Base-by-base conservation (phyloP, 2,329 filamentous ascomycete genomes). In the Trichoderma brevicompactum region DNA sequence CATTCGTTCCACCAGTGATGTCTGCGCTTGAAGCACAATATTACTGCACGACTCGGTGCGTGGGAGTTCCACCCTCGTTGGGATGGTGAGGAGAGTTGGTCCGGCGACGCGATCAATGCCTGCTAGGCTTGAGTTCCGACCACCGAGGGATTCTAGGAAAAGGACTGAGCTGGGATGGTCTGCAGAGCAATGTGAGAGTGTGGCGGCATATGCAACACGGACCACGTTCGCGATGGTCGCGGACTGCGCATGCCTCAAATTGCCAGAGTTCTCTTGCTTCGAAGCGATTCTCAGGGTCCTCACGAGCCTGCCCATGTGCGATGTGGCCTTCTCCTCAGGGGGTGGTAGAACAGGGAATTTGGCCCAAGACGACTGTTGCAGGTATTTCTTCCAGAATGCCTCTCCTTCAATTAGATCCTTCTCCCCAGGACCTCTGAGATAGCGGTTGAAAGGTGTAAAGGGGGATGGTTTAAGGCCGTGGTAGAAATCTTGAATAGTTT, bases 71-170 rank as follows among this genome's bases (percentile, higher is more conserved):
- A 62, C 5, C 9, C 36, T 19, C 17, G 52, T 58, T 2, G 61
- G 61, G 9, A 64, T 19, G 7, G 61, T 64, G 15, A 46, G 36
- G 28, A 64, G 41, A 7, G 61, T 64, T 9, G 61, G 61, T 5
- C 61, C 61, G 2, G 43, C 52, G 28, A 64, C 15, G 6, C 61
- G 61, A 17, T 64, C 61, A 3, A 64, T 46, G n/a, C 61, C 61
- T 9, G 19, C 12, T 1, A 64, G 3, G 28, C 7, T 19, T 17
- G 48, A 28, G 41, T 64, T 64, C 5, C 61, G 48, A 2, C 61
- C 61, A n/a, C 52, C 41, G 1, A 64, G 32, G 5, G 50, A 46
- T 38, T 55, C 61, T 6, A 55, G 5, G 15, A 64, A 64, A 44
- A 64, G 59, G 7, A 53, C 59, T 2, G 46, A 52, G 23, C 49